Percentiles rank a stretch among this genome's conserved stretches.
Evolutionary conservation across 2,329 filamentous ascomycete species (phyloP).

Genomic region (Coleophoma crateriformis): DNA sequence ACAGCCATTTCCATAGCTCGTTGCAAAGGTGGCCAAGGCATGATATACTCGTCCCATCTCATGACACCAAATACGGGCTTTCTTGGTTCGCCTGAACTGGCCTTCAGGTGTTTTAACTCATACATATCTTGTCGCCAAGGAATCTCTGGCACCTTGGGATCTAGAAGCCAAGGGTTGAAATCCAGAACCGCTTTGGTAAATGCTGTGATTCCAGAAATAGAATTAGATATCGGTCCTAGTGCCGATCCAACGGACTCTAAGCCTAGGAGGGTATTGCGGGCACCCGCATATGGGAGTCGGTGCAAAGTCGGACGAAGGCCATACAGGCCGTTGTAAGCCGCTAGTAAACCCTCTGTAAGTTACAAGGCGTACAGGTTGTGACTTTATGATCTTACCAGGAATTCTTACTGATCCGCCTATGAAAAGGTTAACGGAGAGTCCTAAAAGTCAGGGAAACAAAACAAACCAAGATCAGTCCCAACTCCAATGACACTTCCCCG

Average conservation of each 20-base stretch:
- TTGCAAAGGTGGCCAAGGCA: background rate
- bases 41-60: conserved; percentile 15
- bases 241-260: conserved; percentile 56
- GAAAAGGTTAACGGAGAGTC: too few relatives aligned
- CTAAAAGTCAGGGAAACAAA: too few relatives aligned
- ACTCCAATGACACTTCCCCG: conserved; percentile 8
- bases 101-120: conserved; percentile 8
- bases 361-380: background rate
- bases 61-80: background rate
- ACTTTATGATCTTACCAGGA: conserved; percentile 19
- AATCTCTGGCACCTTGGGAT: conserved; percentile 56
- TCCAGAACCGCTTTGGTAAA: conserved; percentile 47
- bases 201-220: conserved; percentile 44
- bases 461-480: conserved; percentile 12
- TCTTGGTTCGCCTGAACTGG: background rate
- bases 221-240: conserved; percentile 54
- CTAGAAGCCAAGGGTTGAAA: conserved; percentile 55
- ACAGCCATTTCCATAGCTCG: conserved; percentile 19
- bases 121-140: conserved; percentile 49
- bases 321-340: conserved; percentile 24
- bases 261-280: conserved; percentile 50
- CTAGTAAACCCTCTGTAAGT: background rate
- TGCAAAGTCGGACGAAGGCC: conserved; percentile 26
- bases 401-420: conserved; percentile 14
- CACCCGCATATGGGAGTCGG: conserved; percentile 38